These are phyloP conservation scores for Meyerozyma elateridarum DNA, from an alignment of 1,139 yeast genomes.

Conservation along the genomic window DNA sequence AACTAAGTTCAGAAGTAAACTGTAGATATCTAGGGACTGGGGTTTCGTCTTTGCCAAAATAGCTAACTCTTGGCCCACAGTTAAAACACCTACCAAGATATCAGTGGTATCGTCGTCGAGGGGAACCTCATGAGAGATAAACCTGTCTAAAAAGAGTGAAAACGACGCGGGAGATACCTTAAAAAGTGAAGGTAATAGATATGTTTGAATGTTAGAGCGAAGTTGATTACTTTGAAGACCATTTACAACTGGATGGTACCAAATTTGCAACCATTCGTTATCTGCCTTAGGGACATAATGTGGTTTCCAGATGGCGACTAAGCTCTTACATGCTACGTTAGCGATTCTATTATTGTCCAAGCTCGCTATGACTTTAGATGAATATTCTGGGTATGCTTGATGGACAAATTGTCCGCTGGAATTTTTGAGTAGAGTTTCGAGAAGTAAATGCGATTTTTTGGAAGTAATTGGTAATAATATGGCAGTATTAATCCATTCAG, in stretches of 20 bases:
- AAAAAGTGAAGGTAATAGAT: slow-evolving; percentile 62
- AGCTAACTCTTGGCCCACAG: slow-evolving; percentile 59
- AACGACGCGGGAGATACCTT: slow-evolving; percentile 36
- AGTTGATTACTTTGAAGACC: slow-evolving; percentile 27
- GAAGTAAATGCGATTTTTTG: slow-evolving; percentile 54
- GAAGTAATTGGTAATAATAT: slow-evolving; percentile 43
- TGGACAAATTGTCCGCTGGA: slow-evolving; percentile 38
- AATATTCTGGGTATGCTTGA: slow-evolving; percentile 38
- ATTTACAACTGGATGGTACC: slow-evolving; percentile 42
- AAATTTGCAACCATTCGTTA: slow-evolving; percentile 45
- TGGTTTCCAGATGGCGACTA: slow-evolving; percentile 42
- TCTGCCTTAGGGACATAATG: slow-evolving; percentile 14
- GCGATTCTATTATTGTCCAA: slow-evolving; percentile 55
- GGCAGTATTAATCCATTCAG: slow-evolving; percentile 40
- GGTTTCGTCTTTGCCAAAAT: slow-evolving; percentile 46
- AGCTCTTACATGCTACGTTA: slow-evolving; percentile 61
- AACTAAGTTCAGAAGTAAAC: slow-evolving; percentile 30
- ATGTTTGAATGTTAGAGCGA: slow-evolving; percentile 49
- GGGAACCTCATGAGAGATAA: slow-evolving; percentile 23
- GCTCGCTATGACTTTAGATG: slow-evolving; percentile 39
- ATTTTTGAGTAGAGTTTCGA: slow-evolving; percentile 52
- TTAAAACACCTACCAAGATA: slow-evolving; percentile 50
- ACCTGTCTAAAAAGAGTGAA: slow-evolving; percentile 28
- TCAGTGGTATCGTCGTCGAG: slow-evolving; percentile 17
- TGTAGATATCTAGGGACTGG: slow-evolving; percentile 28